phyloP scores from a whole-genome alignment of 768 basidiomycete genomes.

The Mycena albidolilacea region DNA sequence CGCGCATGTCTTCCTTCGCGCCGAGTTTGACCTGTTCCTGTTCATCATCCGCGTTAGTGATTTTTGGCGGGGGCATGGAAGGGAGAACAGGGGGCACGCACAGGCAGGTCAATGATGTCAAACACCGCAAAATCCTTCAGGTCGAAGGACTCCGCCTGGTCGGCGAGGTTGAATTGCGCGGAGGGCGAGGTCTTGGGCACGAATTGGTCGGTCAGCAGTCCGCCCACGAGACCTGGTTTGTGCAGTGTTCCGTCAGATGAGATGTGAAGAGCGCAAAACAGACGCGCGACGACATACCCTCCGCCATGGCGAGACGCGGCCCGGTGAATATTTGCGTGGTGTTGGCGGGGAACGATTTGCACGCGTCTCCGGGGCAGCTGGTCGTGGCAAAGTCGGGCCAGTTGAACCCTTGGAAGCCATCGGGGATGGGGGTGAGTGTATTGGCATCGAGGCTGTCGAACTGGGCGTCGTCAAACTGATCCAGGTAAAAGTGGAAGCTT shows the following conservation, averaged over 20 bases:
- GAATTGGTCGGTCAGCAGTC: slow-evolving; percentile 14
- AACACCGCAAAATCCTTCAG: slow-evolving; percentile 14
- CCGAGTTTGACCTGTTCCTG: slow-evolving; percentile 19
- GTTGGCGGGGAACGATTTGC: slow-evolving; percentile 16
- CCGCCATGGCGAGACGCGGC: slow-evolving; percentile 13
- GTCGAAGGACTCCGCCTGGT: slow-evolving; percentile 7
- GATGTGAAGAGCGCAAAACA: neutral
- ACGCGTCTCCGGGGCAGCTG: slow-evolving; percentile 9
- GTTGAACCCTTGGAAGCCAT: slow-evolving; percentile 22
- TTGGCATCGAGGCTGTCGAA: slow-evolving; percentile 7
- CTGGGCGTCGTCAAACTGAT: slow-evolving; percentile 16
- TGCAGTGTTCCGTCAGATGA: neutral
- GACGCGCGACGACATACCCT: neutral
- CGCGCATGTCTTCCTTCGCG: slow-evolving; percentile 18
- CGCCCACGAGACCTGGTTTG: slow-evolving; percentile 6
- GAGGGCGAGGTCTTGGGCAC: slow-evolving; percentile 17
- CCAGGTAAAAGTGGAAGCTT: neutral
- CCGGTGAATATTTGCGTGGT: slow-evolving; percentile 11
- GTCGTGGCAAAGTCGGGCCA: slow-evolving; percentile 14
- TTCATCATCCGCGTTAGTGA: neutral
- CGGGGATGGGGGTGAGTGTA: slow-evolving; percentile 9
- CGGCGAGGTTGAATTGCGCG: slow-evolving; percentile 22
- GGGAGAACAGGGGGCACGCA: neutral
- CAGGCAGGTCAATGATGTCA: slow-evolving; percentile 21
- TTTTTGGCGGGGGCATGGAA: too few species aligned